Base-by-base conservation (phyloP, 148 eudicot species). In the Silene uniflora region DNA sequence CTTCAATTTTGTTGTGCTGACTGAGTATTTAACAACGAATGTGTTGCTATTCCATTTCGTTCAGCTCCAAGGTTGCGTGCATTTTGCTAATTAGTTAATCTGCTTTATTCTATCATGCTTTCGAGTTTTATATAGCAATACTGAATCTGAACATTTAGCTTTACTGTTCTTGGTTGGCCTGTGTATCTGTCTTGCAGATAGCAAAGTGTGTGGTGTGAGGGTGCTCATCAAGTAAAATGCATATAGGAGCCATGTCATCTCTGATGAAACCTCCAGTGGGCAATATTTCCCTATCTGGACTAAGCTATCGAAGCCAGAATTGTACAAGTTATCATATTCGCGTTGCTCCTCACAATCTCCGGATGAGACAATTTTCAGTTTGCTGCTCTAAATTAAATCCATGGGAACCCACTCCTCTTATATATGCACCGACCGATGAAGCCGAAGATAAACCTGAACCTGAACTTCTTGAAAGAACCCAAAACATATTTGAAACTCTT, bases 391-490 rank as follows among this genome's bases (percentile, higher is more conserved):
- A 85, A 55, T 62, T 76, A 76, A 71, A 90, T 7, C 88, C 87
- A 69, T 92, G 96, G 92, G 97, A 95, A 84, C 89, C 98, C 13
- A 78, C 87, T 22, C 88, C 93, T 19, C 74, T 85, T 73, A 81
- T 84, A 55, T 92, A 89, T 71, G 83, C 91, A 68, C 86, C 87
- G 13, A 71, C 81, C 10, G 87, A 90, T 72, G 91, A 88, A 44
- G 75, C 78, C 49, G 83, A 81, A 55, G 87, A 88, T 67, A 88
- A 88, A 52, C 74, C 76, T 42, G 83, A 81, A 47, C 85, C 74
- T 47, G 83, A 88, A 23, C 71, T 85, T 73, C 68, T 84, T 2
- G 83, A 87, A 73, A 80, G 59, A 46, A 74, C 89, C 58, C 13
- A 83, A 61, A 85, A 82, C 78, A 87, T 92, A 67, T 95, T 95